Percentiles rank a stretch among this genome's conserved stretches.
Conservation (phyloP, 805 yeast species). For the Wickerhamiella vanderwaltii region DNA sequence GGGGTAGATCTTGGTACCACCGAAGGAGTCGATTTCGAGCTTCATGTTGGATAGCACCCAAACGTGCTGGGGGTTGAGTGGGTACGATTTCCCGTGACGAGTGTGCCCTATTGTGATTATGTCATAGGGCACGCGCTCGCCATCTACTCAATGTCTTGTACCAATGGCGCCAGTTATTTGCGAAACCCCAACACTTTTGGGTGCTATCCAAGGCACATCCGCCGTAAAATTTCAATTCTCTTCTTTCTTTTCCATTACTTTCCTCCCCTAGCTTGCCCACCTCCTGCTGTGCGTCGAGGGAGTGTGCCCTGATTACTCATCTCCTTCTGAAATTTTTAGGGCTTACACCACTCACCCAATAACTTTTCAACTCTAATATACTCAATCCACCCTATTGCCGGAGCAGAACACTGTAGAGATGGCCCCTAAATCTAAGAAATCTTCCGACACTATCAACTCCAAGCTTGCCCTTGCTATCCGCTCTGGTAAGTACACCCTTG, state of each 20-base stretch:
- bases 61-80: constrained; percentile 9
- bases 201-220: no score
- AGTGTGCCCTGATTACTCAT: constrained; percentile 5
- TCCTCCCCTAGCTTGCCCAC: no score
- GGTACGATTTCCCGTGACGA: constrained; percentile 1
- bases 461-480: constrained; percentile 96
- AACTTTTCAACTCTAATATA: not conserved
- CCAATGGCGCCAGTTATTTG: no score
- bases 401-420: constrained; percentile 91
- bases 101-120: not conserved
- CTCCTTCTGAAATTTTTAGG: constrained; percentile 10
- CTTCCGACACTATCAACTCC: constrained; percentile 91
- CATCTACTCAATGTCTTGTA: not conserved
- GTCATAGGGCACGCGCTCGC: no score
- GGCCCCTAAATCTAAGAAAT: constrained; percentile 94
- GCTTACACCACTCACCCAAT: constrained; percentile 6
- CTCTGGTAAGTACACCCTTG: constrained; percentile 99
- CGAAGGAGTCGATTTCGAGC: constrained; percentile 99
- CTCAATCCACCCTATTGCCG: constrained; percentile 41
- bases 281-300: constrained; percentile 8
- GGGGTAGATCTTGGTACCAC: constrained; percentile 99
- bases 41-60: constrained; percentile 47
- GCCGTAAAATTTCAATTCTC: no score
- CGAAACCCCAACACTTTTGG: no score
- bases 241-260: no score